Evolutionary conservation across 2,329 filamentous ascomycete species (phyloP).

Genomic region (Stemphylium vesicarium): DNA sequence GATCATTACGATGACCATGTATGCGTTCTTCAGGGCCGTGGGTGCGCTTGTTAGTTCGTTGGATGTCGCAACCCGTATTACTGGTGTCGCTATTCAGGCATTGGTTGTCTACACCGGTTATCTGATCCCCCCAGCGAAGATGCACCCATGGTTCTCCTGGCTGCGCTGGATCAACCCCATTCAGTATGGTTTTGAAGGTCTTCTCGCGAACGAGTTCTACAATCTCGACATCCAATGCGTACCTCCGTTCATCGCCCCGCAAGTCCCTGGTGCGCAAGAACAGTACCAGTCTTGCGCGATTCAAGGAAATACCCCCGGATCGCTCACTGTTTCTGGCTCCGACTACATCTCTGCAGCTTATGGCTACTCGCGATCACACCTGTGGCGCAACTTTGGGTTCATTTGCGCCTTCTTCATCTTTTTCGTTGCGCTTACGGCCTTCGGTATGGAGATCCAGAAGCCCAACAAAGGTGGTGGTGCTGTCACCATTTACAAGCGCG

Average conservation of each 20-base stretch:
- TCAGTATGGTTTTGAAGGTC: constrained; percentile 71
- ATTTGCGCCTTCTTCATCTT: constrained; percentile 59
- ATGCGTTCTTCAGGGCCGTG: constrained; percentile 50
- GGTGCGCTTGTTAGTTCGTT: constrained; percentile 45
- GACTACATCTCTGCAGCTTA: constrained; percentile 64
- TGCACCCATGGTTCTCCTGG: constrained; percentile 52
- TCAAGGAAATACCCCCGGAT: constrained; percentile 62
- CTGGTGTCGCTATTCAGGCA: constrained; percentile 50
- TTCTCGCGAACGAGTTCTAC: constrained; percentile 76
- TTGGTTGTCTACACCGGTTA: constrained; percentile 51
- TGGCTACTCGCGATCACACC: constrained; percentile 61
- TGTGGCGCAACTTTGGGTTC: constrained; percentile 67
- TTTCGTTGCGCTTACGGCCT: constrained; percentile 55
- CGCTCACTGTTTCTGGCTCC: constrained; percentile 59
- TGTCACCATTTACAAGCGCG: constrained; percentile 68
- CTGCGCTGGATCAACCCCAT: constrained; percentile 60
- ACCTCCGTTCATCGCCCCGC: constrained; percentile 63
- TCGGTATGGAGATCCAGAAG: constrained; percentile 59
- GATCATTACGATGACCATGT: constrained; percentile 55
- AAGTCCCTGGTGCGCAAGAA: constrained; percentile 52
- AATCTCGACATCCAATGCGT: constrained; percentile 61
- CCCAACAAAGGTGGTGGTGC: constrained; percentile 65
- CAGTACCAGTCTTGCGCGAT: constrained; percentile 66
- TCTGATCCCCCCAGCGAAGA: constrained; percentile 48
- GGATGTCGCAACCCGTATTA: constrained; percentile 49